Evolutionary conservation across 2,329 filamentous ascomycete species (phyloP).

Genomic region (Boeremia exigua): DNA sequence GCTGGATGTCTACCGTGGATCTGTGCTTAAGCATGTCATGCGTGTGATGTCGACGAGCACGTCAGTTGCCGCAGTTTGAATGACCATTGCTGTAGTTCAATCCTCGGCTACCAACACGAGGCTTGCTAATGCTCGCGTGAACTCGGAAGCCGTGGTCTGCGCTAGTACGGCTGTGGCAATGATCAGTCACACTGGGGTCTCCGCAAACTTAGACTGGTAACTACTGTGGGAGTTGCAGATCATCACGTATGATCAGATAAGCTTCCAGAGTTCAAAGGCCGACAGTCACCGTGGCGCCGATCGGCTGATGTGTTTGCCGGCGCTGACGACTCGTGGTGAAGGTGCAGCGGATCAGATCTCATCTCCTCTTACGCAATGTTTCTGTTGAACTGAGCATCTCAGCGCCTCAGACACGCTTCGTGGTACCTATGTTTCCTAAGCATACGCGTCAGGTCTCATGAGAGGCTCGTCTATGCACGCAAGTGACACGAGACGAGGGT

Average conservation of each 20-base stretch:
- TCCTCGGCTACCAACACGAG: neutral
- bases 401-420: neutral
- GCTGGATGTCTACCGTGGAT: neutral
- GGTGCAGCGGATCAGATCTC: neutral
- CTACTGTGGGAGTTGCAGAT: slow-evolving; percentile 1
- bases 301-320: neutral
- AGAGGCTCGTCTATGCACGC: neutral
- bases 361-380: neutral
- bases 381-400: neutral
- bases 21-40: slow-evolving; percentile 1
- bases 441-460: neutral
- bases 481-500: slow-evolving; percentile 6
- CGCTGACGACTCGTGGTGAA: neutral
- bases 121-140: slow-evolving; percentile 3
- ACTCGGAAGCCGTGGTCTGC: neutral
- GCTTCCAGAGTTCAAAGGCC: neutral
- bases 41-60: neutral
- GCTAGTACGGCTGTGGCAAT: slow-evolving; percentile 15
- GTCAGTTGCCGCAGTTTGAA: neutral
- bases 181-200: slow-evolving; percentile 18
- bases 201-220: neutral
- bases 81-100: neutral
- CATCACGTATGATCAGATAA: neutral
- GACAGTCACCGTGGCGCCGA: neutral
- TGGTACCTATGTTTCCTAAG: neutral